These are phyloP conservation scores for Cardiospermum halicacabum DNA, from an alignment of 345 rosid genomes.

Conservation along the genomic window DNA sequence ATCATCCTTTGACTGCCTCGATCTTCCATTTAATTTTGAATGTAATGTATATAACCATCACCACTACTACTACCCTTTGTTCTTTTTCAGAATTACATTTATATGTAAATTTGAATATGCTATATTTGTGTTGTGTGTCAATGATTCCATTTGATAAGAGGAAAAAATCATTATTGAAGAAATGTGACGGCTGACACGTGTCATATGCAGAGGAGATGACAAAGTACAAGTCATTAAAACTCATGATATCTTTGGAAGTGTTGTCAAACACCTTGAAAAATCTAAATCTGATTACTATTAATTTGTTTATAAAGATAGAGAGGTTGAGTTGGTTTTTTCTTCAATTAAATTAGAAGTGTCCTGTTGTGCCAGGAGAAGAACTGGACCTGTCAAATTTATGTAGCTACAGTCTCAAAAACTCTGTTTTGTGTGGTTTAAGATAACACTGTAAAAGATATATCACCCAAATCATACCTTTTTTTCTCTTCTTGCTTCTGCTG, in stretches of 20 bases:
- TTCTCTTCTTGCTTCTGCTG: not conserved
- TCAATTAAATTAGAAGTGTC: not conserved
- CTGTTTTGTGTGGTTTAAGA: not conserved
- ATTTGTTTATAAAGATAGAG: not conserved
- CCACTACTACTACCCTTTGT: not conserved
- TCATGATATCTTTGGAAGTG: constrained; percentile 3
- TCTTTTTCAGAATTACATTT: too few species aligned
- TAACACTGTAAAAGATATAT: not conserved
- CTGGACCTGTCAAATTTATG: constrained; percentile 15
- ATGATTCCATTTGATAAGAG: too few species aligned
- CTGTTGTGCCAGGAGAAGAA: constrained; percentile 5
- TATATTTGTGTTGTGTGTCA: too few species aligned
- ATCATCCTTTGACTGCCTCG: constrained; percentile 38
- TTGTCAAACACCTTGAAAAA: not conserved
- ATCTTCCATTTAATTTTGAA: constrained; percentile 13
- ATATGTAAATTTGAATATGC: too few species aligned
- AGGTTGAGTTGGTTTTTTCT: not conserved
- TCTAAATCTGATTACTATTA: constrained; percentile 1
- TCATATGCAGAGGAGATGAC: not conserved
- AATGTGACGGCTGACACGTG: constrained; percentile 4
- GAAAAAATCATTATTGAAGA: not conserved
- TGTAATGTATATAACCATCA: not conserved
- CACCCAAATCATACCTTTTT: not conserved
- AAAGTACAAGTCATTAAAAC: constrained; percentile 10
- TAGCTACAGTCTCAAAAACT: not conserved